Conservation (phyloP, 192 early-diverging fungal genomes). For the Coemansia sp. region DNA sequence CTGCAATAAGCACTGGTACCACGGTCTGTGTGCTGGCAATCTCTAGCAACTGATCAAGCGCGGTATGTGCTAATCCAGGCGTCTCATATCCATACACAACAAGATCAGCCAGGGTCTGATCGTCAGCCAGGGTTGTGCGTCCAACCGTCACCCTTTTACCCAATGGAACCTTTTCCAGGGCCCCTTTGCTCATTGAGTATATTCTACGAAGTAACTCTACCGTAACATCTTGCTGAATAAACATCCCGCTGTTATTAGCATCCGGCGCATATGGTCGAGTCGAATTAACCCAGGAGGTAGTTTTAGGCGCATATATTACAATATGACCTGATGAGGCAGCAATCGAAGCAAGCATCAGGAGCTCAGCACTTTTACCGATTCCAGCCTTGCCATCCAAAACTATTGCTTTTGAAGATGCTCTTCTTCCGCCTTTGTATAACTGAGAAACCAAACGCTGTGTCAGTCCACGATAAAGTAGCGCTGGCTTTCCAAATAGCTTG, state of each 20-base stretch:
- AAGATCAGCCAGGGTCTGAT: slow-evolving; percentile 34
- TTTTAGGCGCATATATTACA: slow-evolving; percentile 36
- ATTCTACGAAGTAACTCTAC: slow-evolving; percentile 28
- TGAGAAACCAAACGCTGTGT: slow-evolving; percentile 37
- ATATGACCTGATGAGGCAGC: slow-evolving; percentile 28
- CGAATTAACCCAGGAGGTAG: slow-evolving; percentile 47
- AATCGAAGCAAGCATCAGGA: slow-evolving; percentile 43
- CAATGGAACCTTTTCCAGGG: slow-evolving; percentile 32
- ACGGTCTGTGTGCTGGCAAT: slow-evolving; percentile 37
- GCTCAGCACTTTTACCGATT: slow-evolving; percentile 48
- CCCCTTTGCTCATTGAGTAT: slow-evolving; percentile 17
- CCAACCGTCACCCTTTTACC: slow-evolving; percentile 34
- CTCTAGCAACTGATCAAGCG: slow-evolving; percentile 32
- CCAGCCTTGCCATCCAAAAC: slow-evolving; percentile 42
- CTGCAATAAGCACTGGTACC: slow-evolving; percentile 45
- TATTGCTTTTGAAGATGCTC: slow-evolving; percentile 22
- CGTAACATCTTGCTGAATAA: slow-evolving; percentile 34
- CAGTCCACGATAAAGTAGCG: slow-evolving; percentile 40
- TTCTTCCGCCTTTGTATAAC: slow-evolving; percentile 5
- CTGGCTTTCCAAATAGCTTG: slow-evolving; percentile 42
- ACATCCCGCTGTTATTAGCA: slow-evolving; percentile 17
- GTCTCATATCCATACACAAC: slow-evolving; percentile 29
- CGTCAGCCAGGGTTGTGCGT: slow-evolving; percentile 21
- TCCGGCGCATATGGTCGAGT: slow-evolving; percentile 44
- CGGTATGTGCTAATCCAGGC: slow-evolving; percentile 37